These are phyloP conservation scores for Buddleja alternifolia DNA, from an alignment of 257 asterid genomes.

Conservation along the genomic window DNA sequence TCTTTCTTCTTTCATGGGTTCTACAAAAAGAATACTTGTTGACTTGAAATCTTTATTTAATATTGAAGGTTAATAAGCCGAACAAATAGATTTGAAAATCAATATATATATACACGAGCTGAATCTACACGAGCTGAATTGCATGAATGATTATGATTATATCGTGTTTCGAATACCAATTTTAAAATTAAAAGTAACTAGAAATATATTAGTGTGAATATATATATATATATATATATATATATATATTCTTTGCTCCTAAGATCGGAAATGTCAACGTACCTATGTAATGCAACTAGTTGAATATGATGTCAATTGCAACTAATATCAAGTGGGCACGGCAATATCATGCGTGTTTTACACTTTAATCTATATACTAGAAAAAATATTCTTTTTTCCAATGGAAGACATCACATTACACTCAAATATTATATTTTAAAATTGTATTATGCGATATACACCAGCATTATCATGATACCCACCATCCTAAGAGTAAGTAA, in stretches of 20 bases:
- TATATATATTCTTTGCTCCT: not conserved
- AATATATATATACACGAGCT: too few species aligned
- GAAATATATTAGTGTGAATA: not conserved
- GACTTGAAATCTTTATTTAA: conserved; percentile 18
- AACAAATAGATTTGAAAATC: too few species aligned
- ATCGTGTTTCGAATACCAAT: too few species aligned
- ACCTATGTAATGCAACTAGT: not conserved
- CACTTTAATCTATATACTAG: conserved; percentile 12
- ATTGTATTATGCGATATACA: too few species aligned
- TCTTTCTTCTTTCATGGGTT: not conserved
- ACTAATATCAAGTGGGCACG: conserved; percentile 36
- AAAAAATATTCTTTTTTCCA: not conserved
- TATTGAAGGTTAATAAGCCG: not conserved
- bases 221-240: not conserved
- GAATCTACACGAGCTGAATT: too few species aligned
- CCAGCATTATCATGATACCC: too few species aligned
- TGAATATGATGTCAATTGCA: conserved; percentile 33
- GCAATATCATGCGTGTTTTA: conserved; percentile 34
- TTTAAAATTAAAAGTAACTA: conserved; percentile 17
- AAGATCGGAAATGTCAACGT: not conserved
- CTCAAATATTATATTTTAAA: too few species aligned
- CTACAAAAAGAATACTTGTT: conserved; percentile 23
- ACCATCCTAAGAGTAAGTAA: too few species aligned
- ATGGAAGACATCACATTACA: not conserved
- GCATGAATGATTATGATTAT: too few species aligned